Evolutionary conservation across 768 basidiomycete genomes (phyloP), one percentile per base, ranked within the genome.

Genomic region (Mycena kentingensis): DNA sequence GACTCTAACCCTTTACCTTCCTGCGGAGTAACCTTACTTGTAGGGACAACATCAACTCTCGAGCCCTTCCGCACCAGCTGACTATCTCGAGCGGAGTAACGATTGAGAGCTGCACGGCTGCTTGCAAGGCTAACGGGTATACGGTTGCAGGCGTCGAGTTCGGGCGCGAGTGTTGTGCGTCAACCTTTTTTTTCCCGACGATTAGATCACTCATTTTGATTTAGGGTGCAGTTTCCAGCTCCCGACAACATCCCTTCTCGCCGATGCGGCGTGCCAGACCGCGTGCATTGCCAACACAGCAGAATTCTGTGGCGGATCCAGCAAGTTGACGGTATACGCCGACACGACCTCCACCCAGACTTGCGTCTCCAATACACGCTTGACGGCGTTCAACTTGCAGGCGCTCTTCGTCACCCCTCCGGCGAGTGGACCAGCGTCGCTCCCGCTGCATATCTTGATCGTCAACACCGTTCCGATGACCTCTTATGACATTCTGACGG

Each of bases 121-220:
- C 70, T 2, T 79, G 77, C 60, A 69, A 70, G 52, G 62, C 63
- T 18, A 61, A 57, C 26, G 74, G 73, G 15, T 79, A 69, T 58
- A 65, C 67, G 4, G 54, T 76, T 11, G 73, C 76, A 4, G 78
- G 78, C 5, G 29, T 72, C 32, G 77, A 78, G 54, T 77, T 65
- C 36, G 65, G 73, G 2, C 44, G 55, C 5, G 65, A 73, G 57
- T 73, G 70, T 57, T 70, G 69, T 68, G 28, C 6, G 66, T 59
- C 22, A 13, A 28, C 37, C 16, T 51, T 34, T 46, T 29, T 60
- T 46, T 18, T 21, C 25, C 2, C 26, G 24, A 38, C 19, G 2
- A 8, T 24, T 24, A 28, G 16, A 8, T 31, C 13, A 21, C 37
- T 11, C 13, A 25, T 12, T 22, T n/a, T 49, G n/a, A 37, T 37